These are phyloP conservation scores for Pleurotus djamor DNA, from an alignment of 768 basidiomycete species.

Conservation along the genomic window DNA sequence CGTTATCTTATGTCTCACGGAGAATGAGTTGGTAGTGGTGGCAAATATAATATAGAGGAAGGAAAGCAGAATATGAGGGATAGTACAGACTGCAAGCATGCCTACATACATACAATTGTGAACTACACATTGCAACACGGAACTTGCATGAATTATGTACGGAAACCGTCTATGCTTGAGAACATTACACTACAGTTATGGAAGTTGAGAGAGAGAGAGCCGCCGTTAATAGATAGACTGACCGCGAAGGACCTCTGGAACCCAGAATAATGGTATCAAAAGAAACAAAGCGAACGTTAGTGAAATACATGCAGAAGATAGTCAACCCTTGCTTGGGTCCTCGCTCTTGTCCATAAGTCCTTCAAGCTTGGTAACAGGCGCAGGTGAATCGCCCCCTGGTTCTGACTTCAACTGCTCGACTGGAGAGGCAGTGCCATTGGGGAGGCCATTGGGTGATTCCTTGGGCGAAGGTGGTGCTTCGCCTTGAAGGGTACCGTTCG, in stretches of 20 bases:
- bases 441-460: constrained; percentile 45
- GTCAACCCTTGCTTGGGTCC: constrained; percentile 40
- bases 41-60: constrained; percentile 1
- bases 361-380: constrained; percentile 54
- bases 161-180: constrained; percentile 6
- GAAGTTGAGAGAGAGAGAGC: background rate
- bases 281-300: constrained; percentile 4
- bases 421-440: constrained; percentile 25
- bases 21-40: constrained; percentile 70
- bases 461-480: constrained; percentile 45
- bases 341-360: constrained; percentile 68
- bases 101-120: constrained; percentile 1
- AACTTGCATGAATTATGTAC: constrained; percentile 6
- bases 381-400: constrained; percentile 53
- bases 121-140: constrained; percentile 1
- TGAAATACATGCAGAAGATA: background rate
- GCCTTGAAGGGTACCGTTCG: constrained; percentile 24
- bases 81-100: constrained; percentile 7
- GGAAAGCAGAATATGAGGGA: background rate
- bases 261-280: constrained; percentile 9
- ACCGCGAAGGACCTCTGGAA: constrained; percentile 5
- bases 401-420: constrained; percentile 47
- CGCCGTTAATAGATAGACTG: constrained; percentile 9
- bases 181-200: constrained; percentile 5
- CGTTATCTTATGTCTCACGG: constrained; percentile 70